These are phyloP conservation scores for Diatrype stigma DNA, from an alignment of 2,329 filamentous ascomycete species.

Conservation along the genomic window DNA sequence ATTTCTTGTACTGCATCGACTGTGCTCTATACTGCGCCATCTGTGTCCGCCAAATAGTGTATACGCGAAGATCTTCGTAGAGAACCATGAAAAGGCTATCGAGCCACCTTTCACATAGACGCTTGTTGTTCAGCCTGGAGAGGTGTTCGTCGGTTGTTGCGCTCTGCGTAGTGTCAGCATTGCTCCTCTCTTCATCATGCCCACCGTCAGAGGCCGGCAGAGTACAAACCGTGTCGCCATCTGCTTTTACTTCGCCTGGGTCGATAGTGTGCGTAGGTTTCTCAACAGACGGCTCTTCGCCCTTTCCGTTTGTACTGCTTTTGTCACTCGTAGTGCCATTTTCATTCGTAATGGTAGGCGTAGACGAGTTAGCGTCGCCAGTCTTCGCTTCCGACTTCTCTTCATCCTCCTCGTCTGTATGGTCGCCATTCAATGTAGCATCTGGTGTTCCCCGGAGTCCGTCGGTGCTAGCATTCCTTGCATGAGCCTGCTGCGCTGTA, in stretches of 20 bases:
- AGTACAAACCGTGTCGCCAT: conserved; percentile 34
- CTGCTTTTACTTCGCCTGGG: conserved; percentile 71
- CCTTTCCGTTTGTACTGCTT: conserved; percentile 38
- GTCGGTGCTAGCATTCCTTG: conserved; percentile 73
- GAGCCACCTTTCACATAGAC: conserved; percentile 94
- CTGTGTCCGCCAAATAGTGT: conserved; percentile 98
- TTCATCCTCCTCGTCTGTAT: conserved; percentile 26
- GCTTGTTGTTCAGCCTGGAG: conserved; percentile 93
- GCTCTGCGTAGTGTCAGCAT: conserved; percentile 39
- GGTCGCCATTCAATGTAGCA: conserved; percentile 46
- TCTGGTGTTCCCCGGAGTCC: conserved; percentile 69
- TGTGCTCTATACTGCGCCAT: conserved; percentile 94
- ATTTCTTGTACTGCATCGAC: conserved; percentile 94
- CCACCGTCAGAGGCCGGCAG: not conserved
- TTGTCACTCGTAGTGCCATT: too few relatives aligned
- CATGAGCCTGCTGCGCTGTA: conserved; percentile 38
- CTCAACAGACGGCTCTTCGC: conserved; percentile 50
- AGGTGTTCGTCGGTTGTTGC: conserved; percentile 68
- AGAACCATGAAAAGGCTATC: conserved; percentile 99
- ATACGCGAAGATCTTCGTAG: conserved; percentile 95
- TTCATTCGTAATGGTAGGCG: too few relatives aligned
- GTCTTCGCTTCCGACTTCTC: conserved; percentile 33
- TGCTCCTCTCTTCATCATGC: not conserved
- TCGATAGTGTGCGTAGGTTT: conserved; percentile 77
- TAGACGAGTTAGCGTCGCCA: conserved; percentile 28